Base-by-base conservation (phyloP, 441 rosid species). In the Raphanus hybrid region DNA sequence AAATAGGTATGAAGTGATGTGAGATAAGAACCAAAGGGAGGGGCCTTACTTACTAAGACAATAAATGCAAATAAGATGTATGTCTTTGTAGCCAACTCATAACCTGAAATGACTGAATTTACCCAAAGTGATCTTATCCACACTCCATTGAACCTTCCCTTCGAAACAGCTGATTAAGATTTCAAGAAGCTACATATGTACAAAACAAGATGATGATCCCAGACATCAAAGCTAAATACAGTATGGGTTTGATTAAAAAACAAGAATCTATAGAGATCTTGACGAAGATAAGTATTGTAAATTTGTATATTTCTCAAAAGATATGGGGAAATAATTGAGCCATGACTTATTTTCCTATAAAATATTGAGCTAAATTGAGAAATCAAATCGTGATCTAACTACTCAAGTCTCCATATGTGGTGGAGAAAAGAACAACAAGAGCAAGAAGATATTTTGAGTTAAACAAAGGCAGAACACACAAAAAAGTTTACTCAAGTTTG, bases 401-500 rank as follows among this genome's bases (percentile, higher is more conserved):
- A 64, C 7, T 43, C 11, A 58, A 54, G 43, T 71, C 63, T 57
- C 43, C 11, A 20, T 35, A 23, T 71, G 81, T 71, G 77, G 77
- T 66, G 63, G 68, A 72, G 73, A 78, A 4, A 71, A 23, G 63
- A 71, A 71, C 73, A 77, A 7, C 64, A 66, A 43, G 26, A 32
- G 34, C 68, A 71, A 64, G 61, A 70, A 70, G 76, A 77, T 48
- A 35, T 8, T 29, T 27, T 29, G 43, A 43, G 41, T 12, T 61
- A 63, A 60, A n/a, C 20, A 54, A 50, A 67, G 69, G 20, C 57
- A 67, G 60, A 66, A 59, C 27, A 7, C 20, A 54, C 3, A 15
- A n/a, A 61, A 59, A 64, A 70, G 50, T 34, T 64, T 70, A 91
- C 60, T 73, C 61, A 23, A 85, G 59, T 63, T 92, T 89, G 81